phyloP scores from a whole-genome alignment of 2,329 filamentous ascomycete species.

The Aspergillus sp. region DNA sequence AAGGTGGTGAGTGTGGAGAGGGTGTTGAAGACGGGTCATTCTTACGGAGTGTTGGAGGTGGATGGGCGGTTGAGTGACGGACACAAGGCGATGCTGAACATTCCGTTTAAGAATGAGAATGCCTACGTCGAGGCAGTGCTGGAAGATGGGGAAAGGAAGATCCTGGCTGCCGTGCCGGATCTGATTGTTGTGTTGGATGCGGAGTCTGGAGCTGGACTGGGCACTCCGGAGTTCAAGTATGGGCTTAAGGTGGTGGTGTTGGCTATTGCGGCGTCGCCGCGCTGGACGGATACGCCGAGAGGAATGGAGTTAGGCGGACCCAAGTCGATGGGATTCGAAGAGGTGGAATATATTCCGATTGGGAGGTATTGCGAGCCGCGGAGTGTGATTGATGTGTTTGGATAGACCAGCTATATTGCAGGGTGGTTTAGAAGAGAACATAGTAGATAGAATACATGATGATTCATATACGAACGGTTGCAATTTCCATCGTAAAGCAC shows the following conservation, averaged over 20 bases:
- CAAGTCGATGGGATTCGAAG: constrained; percentile 23
- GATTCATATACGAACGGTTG: no score
- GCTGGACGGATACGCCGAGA: constrained; percentile 49
- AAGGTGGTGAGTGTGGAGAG: constrained; percentile 26
- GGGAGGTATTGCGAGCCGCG: constrained; percentile 24
- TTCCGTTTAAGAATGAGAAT: constrained; percentile 36
- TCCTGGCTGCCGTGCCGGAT: constrained; percentile 60
- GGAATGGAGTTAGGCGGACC: constrained; percentile 47
- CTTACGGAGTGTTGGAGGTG: constrained; percentile 45
- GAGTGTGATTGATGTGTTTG: constrained; percentile 28
- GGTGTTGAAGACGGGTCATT: constrained; percentile 24
- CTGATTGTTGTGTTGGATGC: constrained; percentile 59
- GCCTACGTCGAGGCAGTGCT: constrained; percentile 24
- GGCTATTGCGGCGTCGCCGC: constrained; percentile 51
- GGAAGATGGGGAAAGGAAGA: constrained; percentile 18
- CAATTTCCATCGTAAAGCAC: no score
- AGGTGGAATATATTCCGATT: constrained; percentile 24
- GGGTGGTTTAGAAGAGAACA: no score
- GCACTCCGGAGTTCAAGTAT: constrained; percentile 60
- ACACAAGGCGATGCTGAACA: constrained; percentile 14
- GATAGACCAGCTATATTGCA: not conserved
- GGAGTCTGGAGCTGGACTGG: constrained; percentile 59
- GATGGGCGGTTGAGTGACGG: constrained; percentile 29
- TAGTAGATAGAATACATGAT: no score
- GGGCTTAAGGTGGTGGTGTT: constrained; percentile 55